Evolutionary conservation across 805 yeast species (phyloP), one percentile per base, ranked within the genome.

Genomic region (Priceomyces castillae): DNA sequence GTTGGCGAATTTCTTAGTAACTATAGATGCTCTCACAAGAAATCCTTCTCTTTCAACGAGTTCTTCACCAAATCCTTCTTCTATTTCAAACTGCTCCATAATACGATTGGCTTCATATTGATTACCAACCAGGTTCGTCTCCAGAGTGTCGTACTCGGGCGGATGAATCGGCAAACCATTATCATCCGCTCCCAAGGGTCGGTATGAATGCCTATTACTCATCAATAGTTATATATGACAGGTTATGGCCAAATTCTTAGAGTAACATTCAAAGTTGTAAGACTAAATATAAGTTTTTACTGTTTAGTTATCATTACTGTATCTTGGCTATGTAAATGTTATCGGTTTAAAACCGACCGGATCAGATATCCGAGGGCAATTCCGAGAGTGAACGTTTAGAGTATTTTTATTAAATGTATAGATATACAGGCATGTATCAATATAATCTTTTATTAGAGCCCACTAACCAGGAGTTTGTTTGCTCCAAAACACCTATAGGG

Each of bases 1-100:
- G 33, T 52, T 50, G 7, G 76, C 75, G 36, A 71, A 54, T 39
- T 54, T 58, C 44, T 59, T 58, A 11, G 70, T 56, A 28, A 58
- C 53, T n/a, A 64, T 52, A 4, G 69, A 68, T 0, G 78, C 77
- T 39, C 77, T 59, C 23, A 42, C 40, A 12, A 74, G 46, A 28
- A 67, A 49, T 1, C 61, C 51, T 7, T 51, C 59, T 4, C 56
- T 35, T 35, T 51, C 49, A 3, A 40, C 47, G 1, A 53, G 54
- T 19, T 49, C 52, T 35, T 49, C 57, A 14, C 46, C 50, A 12
- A 52, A 49, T 12, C 54, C 56, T n/a, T 67, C 70, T 34, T 67
- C 73, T 34, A 67, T 61, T 41, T 68, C 73, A 42, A 68, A 68
- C 49, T 62, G 62, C 41, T 66, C 68, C 23, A 66, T 53, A 5